Evolutionary conservation across 2,329 filamentous ascomycete species (phyloP).

Genomic region (Lachnellula occidentalis): DNA sequence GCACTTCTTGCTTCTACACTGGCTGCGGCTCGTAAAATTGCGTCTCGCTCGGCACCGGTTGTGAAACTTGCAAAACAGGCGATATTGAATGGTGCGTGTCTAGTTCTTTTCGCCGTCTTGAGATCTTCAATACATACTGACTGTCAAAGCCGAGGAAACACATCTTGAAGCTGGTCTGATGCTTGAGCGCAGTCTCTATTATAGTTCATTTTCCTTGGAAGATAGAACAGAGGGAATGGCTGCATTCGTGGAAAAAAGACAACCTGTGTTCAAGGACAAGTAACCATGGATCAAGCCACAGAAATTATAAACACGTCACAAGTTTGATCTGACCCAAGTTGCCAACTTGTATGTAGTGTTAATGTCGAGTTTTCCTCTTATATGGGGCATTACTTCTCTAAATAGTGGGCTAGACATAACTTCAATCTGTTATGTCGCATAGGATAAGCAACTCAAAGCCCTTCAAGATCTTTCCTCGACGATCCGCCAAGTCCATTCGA

Average conservation of each 20-base stretch:
- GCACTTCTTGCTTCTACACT: conserved; percentile 36
- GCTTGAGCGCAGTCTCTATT: conserved; percentile 34
- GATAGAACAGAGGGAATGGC: conserved; percentile 56
- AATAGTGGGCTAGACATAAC: too few species aligned
- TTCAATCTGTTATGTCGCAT: too few species aligned
- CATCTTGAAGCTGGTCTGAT: conserved; percentile 37
- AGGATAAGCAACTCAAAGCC: too few species aligned
- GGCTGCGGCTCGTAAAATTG: conserved; percentile 36
- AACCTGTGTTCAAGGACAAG: conserved; percentile 45
- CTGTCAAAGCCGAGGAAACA: conserved; percentile 36
- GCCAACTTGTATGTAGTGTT: too few species aligned
- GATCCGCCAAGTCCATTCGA: too few species aligned
- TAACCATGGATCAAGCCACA: neutral
- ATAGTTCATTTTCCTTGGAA: conserved; percentile 30
- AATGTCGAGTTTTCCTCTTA: neutral
- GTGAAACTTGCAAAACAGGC: conserved; percentile 40
- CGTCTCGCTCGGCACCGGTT: conserved; percentile 36
- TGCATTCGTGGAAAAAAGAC: conserved; percentile 55
- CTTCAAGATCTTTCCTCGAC: too few species aligned
- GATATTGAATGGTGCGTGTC: conserved; percentile 35
- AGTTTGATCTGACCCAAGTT: too few species aligned
- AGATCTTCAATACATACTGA: neutral
- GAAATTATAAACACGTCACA: too few species aligned
- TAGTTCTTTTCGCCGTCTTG: neutral
- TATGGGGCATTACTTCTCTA: too few species aligned